Base-by-base conservation (phyloP, 2,329 filamentous ascomycete species). In the Leptographium radiaticola region DNA sequence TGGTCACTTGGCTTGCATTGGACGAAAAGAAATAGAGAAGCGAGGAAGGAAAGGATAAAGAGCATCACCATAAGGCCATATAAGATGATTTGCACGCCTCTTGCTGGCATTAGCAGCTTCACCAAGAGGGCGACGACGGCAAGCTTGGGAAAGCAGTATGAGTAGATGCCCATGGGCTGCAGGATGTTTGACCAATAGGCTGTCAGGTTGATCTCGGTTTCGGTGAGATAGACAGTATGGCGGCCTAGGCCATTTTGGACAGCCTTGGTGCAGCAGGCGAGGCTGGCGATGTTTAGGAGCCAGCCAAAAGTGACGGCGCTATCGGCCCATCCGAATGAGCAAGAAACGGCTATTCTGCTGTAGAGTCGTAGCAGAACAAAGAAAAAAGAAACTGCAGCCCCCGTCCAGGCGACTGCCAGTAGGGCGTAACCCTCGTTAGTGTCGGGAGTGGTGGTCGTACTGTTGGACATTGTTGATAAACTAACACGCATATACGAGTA, bases 131-230 rank as follows among this genome's bases (percentile, higher is more conserved):
- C 49, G 25, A 30, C 36, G 20, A 51, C 20, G 9, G 38, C 49
- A 6, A 51, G 38, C 30, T 51, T 51, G 10, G 49, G 49, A 42
- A 51, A 51, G 20, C 49, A 51, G 36, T 51, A 51, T n/a, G 49
- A 42, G 25, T 42, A 51, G 13, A 51, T 43, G 36, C 49, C 49
- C 36, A 51, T 51, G 2, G 49, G 49, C 38, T 51, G 36, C 38
- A 51, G 39, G 20, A 51, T 15, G 8, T 42, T 43, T 2, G 49
- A 10, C 49, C 49, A 51, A 25, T 31, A 51, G 10, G 49, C 18
- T 16, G 49, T 51, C 1, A 25, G 15, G 49, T 51, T 42, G 39
- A 51, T 51, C 18, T 51, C 18, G 49, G 30, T 13, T 12, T 40
- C 38, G 25, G 38, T 16, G 6, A 51, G 39, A 25, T 25, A 42